These are phyloP conservation scores for Geranium rotundifolium DNA, from an alignment of 345 rosid genomes.

Conservation along the genomic window DNA sequence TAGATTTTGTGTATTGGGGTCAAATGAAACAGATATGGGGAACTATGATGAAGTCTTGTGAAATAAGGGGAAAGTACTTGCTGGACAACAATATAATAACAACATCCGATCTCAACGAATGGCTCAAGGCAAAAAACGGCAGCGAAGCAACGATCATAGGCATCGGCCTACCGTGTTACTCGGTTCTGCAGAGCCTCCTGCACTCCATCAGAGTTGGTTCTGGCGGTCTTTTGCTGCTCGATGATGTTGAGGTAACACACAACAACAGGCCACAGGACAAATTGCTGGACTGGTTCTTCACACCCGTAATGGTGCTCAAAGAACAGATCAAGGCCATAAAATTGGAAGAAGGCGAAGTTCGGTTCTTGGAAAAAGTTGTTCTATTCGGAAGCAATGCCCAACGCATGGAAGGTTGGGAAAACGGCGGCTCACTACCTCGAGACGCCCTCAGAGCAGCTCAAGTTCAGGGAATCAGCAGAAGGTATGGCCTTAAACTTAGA, in stretches of 20 bases:
- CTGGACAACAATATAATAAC: constrained; percentile 40
- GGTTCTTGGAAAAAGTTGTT: constrained; percentile 46
- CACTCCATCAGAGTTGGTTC: constrained; percentile 52
- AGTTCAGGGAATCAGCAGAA: constrained; percentile 69
- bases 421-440: constrained; percentile 29
- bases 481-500: constrained; percentile 25
- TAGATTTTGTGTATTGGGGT: neutral
- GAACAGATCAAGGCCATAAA: constrained; percentile 56
- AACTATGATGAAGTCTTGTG: constrained; percentile 40
- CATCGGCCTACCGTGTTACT: constrained; percentile 55
- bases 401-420: constrained; percentile 53
- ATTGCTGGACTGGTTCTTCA: constrained; percentile 67
- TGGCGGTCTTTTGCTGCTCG: constrained; percentile 43
- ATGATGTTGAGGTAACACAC: constrained; percentile 53
- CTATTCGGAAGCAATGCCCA: constrained; percentile 42
- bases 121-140: constrained; percentile 40
- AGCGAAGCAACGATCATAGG: constrained; percentile 33
- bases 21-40: constrained; percentile 42
- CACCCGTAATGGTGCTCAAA: constrained; percentile 57
- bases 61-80: constrained; percentile 59
- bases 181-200: constrained; percentile 44
- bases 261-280: constrained; percentile 63
- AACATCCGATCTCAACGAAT: constrained; percentile 35
- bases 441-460: constrained; percentile 68
- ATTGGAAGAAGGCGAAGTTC: constrained; percentile 47